Evolutionary conservation across 1,139 yeast species (phyloP).

Genomic region (Scheffersomyces stambukii): DNA sequence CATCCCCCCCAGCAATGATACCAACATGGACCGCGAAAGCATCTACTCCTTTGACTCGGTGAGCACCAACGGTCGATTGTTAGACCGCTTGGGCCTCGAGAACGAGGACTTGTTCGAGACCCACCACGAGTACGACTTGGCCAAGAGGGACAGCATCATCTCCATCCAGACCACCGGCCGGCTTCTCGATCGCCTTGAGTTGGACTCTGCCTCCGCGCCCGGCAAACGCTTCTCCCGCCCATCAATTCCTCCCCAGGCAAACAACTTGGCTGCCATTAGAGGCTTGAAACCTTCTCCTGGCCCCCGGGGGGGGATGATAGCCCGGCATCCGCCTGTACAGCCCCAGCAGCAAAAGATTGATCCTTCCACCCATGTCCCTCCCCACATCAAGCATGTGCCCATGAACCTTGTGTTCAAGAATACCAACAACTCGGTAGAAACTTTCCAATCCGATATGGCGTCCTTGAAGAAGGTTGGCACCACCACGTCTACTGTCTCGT

Average conservation of each 20-base stretch:
- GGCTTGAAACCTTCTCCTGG: constrained; percentile 5
- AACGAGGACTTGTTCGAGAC: too few species aligned
- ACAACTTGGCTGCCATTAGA: constrained; percentile 7
- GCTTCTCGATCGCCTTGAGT: constrained; percentile 23
- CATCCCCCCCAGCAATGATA: too few species aligned
- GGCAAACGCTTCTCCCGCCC: constrained; percentile 2
- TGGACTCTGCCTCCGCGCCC: constrained; percentile 15
- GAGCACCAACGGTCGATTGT: constrained; percentile 38
- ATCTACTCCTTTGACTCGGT: constrained; percentile 45
- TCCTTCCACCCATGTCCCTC: not conserved
- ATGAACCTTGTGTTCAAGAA: constrained; percentile 21
- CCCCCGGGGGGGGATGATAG: too few species aligned
- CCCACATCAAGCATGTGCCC: constrained; percentile 21
- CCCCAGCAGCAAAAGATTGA: not conserved
- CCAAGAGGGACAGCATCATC: constrained; percentile 20
- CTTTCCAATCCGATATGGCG: constrained; percentile 26
- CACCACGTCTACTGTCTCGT: constrained; percentile 1
- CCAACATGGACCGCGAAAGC: constrained; percentile 11
- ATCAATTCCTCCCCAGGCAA: constrained; percentile 5
- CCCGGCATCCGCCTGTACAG: too few species aligned
- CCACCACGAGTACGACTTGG: too few species aligned
- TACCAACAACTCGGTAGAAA: constrained; percentile 24
- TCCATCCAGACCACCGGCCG: constrained; percentile 27
- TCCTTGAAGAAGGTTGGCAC: constrained; percentile 8
- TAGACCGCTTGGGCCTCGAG: constrained; percentile 38